Percentiles rank a stretch among this genome's conserved stretches.
Evolutionary conservation across 192 early-diverging fungal species (phyloP).

Genomic region (Mortierella hygrophila): DNA sequence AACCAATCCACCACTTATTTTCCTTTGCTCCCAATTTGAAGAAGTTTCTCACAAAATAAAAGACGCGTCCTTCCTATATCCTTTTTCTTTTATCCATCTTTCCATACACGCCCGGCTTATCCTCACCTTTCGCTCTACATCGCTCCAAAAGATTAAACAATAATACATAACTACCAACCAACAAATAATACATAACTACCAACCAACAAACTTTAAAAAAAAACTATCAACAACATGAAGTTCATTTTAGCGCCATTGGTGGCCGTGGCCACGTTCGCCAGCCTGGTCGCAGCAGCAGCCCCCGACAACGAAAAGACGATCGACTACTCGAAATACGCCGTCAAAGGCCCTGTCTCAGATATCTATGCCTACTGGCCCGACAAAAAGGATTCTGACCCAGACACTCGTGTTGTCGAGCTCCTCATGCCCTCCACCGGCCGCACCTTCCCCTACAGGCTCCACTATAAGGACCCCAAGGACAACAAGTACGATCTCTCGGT

Average conservation of each 20-base stretch:
- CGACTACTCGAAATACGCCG: not conserved
- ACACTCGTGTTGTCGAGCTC: not conserved
- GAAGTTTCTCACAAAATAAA: not conserved
- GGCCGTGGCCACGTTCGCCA: slow-evolving; percentile 1
- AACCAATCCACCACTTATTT: not conserved
- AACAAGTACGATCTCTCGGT: slow-evolving; percentile 13
- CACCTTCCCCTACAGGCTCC: not conserved
- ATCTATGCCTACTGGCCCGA: slow-evolving; percentile 20
- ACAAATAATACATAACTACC: not conserved
- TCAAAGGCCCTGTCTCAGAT: not conserved
- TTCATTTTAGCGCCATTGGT: slow-evolving; percentile 11
- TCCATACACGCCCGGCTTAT: not conserved
- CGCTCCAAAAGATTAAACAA: not conserved
- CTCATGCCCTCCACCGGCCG: not conserved
- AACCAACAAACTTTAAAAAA: not conserved
- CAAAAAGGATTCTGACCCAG: slow-evolving; percentile 4
- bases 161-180: not conserved
- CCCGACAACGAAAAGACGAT: not conserved
- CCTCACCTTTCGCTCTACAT: not conserved
- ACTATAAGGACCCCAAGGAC: slow-evolving; percentile 23
- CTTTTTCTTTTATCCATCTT: not conserved
- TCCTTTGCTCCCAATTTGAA: not conserved
- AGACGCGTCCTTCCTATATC: not conserved
- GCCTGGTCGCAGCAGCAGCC: not conserved
- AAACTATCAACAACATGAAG: slow-evolving; percentile 10